Evolutionary conservation across 148 eudicot species (phyloP).

Genomic region (Euryodendron excelsum): DNA sequence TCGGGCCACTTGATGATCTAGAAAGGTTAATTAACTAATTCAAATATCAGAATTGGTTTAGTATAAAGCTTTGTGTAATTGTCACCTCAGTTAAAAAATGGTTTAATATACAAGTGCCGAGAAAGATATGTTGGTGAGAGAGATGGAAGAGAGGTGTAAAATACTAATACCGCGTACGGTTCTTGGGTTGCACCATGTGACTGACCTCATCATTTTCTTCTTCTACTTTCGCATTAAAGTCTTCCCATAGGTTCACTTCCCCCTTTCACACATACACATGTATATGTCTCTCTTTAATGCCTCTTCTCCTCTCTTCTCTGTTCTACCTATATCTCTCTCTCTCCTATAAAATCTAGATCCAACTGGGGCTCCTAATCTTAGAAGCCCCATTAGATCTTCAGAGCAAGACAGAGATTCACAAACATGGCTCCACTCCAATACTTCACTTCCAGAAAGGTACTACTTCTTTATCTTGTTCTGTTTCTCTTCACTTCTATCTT

Average conservation of each 20-base stretch:
- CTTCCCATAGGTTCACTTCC: not conserved
- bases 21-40: too few species aligned
- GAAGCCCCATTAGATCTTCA: constrained; percentile 23
- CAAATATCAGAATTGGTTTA: too few species aligned
- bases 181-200: constrained; percentile 5
- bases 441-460: constrained; percentile 32
- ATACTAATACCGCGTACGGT: not conserved
- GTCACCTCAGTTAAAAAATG: too few species aligned
- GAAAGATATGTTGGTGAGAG: not conserved
- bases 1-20: not conserved
- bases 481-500: constrained; percentile 27
- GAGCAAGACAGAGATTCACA: constrained; percentile 6
- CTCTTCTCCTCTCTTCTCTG: not conserved
- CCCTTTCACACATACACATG: not conserved
- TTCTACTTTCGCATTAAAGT: constrained; percentile 1
- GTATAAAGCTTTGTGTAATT: too few species aligned
- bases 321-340: constrained; percentile 4
- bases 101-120: not conserved
- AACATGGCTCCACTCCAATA: constrained; percentile 53
- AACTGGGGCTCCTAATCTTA: constrained; percentile 7
- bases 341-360: constrained; percentile 22
- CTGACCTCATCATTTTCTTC: not conserved
- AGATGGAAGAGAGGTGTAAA: not conserved
- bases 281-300: not conserved
- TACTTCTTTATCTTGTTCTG: constrained; percentile 23